Evolutionary conservation across 2,329 filamentous ascomycete species (phyloP).

Genomic region (Colletotrichum somersetense): DNA sequence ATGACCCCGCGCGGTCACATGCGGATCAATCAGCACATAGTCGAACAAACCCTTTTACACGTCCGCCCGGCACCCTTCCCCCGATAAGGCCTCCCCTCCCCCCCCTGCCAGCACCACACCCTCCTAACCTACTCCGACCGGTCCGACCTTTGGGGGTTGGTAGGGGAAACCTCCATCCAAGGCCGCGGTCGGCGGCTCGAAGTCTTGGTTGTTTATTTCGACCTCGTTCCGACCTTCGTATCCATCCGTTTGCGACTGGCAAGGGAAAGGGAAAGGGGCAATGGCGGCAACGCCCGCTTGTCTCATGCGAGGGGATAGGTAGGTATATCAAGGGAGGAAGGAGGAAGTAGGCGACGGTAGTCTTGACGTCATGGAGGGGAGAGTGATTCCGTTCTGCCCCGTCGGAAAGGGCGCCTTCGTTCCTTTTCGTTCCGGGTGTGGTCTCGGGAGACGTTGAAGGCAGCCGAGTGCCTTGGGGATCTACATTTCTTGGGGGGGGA

Average conservation of each 20-base stretch:
- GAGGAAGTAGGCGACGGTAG: neutral
- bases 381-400: too few species aligned
- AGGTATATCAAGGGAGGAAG: neutral
- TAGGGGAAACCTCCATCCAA: too few species aligned
- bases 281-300: too few species aligned
- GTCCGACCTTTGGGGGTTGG: neutral
- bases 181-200: neutral
- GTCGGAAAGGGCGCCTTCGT: too few species aligned
- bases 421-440: too few species aligned
- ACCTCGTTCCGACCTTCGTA: too few species aligned
- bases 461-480: too few species aligned
- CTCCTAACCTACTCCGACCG: neutral
- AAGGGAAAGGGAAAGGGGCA: neutral
- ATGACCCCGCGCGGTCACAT: slow-evolving; percentile 20
- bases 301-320: too few species aligned
- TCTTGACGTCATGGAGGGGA: neutral
- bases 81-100: neutral
- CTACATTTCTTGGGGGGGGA: too few species aligned
- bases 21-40: neutral
- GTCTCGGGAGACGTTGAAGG: too few species aligned
- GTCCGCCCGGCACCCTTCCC: neutral
- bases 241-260: neutral
- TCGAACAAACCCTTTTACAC: neutral
- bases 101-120: neutral
- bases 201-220: neutral